Evolutionary conservation across 208 protist species (phyloP).

Genomic region (Balamuthia mandrillaris): DNA sequence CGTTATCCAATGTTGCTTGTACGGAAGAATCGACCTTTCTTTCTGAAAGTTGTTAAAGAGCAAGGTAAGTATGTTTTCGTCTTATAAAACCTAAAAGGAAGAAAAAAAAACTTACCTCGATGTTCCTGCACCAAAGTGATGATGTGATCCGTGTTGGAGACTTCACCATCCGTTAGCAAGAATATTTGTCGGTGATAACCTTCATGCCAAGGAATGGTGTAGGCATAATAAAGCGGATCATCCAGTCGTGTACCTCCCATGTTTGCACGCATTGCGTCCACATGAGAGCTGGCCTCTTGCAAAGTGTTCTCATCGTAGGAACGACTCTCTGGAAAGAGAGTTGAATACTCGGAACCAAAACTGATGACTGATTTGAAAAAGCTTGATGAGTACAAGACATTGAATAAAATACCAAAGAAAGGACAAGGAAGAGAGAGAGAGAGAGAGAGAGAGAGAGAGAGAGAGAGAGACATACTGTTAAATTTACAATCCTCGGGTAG

Average conservation of each 20-base stretch:
- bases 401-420: background rate
- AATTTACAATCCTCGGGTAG: slow-evolving; percentile 43
- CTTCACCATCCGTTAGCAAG: slow-evolving; percentile 60
- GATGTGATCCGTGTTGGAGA: slow-evolving; percentile 50
- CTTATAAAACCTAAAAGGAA: background rate
- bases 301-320: slow-evolving; percentile 34
- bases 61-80: background rate
- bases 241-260: slow-evolving; percentile 63
- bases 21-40: background rate
- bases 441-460: background rate
- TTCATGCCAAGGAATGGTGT: background rate
- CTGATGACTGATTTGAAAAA: slow-evolving; percentile 37
- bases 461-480: background rate
- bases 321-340: background rate
- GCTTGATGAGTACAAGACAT: background rate
- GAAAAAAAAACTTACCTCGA: background rate
- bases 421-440: background rate
- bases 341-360: slow-evolving; percentile 44
- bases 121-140: background rate
- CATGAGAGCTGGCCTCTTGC: slow-evolving; percentile 11
- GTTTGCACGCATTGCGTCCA: slow-evolving; percentile 24
- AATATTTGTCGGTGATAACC: slow-evolving; percentile 41
- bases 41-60: background rate
- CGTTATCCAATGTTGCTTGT: background rate
- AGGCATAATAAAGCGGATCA: slow-evolving; percentile 11